Base-by-base conservation (phyloP, 192 early-diverging fungal genomes). In the Funneliformis geosporum region DNA sequence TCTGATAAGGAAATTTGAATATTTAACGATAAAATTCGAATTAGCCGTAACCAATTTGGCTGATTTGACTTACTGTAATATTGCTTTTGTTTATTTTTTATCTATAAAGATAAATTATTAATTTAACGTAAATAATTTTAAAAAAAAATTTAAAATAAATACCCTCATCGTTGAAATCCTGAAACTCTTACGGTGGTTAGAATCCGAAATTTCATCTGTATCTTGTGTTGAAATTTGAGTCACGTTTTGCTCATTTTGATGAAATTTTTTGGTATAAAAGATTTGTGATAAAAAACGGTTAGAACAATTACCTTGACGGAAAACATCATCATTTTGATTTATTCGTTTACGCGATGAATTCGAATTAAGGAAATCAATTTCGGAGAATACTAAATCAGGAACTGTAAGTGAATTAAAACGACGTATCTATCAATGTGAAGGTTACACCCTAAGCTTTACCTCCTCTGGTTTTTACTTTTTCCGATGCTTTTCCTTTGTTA, bases 381-480 rank as follows among this genome's bases (percentile, higher is more conserved):
- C 67, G n/a, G 67, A 69, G 40, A 69, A 69, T 69, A 69, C 67
- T n/a, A 69, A 21, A 69, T 69, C 67, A 10, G 67, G 67, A 69
- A 69, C 67, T 69, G 21, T 69, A 40, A 44, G 5, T 9, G 33
- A 69, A 21, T 69, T 69, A 40, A 40, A 21, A 8, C 14, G 18
- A 9, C 0, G 16, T n/a, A 4, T n/a, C 42, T n/a, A 25, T n/a
- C 42, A 23, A 40, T 9, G 39, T 8, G n/a, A 21, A 0, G 0
- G n/a, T 4, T 10, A 40, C n/a, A 23, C 5, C 21, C 9, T 8
- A 40, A 39, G 8, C n/a, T 28, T 28, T 69, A 69, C 67, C 67
- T 69, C 67, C 67, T 69, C n/a, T 69, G 6, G 67, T n/a, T 4
- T n/a, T n/a, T 43, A 69, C n/a, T 69, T 69, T 69, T 69, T 69